Percentiles rank a stretch among this genome's conserved stretches.
phyloP scores from a whole-genome alignment of 2,329 filamentous ascomycete genomes.

The Botrytis deweyae region DNA sequence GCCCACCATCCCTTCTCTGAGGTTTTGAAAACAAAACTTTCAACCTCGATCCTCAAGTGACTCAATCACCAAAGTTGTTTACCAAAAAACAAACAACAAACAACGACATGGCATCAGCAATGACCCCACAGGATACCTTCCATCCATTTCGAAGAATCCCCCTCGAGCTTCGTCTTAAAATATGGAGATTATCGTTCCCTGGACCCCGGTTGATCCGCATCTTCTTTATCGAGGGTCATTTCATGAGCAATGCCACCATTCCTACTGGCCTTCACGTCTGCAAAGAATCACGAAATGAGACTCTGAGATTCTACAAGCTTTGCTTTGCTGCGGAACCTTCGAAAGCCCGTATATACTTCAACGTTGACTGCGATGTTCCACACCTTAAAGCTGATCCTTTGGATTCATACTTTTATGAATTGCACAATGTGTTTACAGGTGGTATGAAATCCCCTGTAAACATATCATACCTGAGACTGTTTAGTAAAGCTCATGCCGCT shows the following conservation, averaged over 20 bases:
- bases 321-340: neutral
- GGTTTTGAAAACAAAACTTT: neutral
- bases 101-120: neutral
- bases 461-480: neutral
- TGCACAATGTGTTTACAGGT: accelerated
- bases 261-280: neutral
- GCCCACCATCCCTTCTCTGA: neutral
- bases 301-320: neutral
- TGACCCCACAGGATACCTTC: neutral
- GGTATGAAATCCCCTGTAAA: too few relatives aligned
- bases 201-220: neutral
- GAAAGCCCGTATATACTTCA: neutral
- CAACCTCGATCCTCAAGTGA: neutral
- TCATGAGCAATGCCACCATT: neutral
- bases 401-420: neutral
- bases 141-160: neutral
- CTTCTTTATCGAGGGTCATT: neutral
- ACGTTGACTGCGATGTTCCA: neutral
- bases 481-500: neutral
- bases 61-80: neutral
- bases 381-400: neutral
- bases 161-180: neutral
- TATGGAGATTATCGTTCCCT: neutral
- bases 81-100: neutral
- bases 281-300: slow-evolving; percentile 3